Evolutionary conservation across 192 early-diverging fungal genomes (phyloP).

Genomic region (Mortierella antarctica): DNA sequence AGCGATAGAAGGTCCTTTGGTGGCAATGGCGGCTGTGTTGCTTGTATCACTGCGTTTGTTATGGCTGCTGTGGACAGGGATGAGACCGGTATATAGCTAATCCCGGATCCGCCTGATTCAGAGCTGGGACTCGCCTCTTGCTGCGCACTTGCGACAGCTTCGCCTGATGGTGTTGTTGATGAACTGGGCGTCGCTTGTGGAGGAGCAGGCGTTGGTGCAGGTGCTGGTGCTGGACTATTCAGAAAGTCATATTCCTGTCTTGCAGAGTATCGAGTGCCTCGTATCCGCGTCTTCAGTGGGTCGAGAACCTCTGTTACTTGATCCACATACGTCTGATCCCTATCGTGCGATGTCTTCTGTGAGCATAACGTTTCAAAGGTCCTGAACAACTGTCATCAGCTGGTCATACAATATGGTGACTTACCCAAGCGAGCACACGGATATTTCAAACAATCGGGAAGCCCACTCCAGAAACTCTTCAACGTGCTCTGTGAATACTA

Average conservation of each 20-base stretch:
- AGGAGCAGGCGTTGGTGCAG: background rate
- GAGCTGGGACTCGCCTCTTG: too few relatives aligned
- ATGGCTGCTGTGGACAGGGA: slow-evolving; percentile 11
- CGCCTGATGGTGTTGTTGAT: background rate
- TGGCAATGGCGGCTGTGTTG: slow-evolving; percentile 58
- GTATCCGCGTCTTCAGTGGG: slow-evolving; percentile 64
- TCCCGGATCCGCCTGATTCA: background rate
- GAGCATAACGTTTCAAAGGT: too few relatives aligned
- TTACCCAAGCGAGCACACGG: slow-evolving; percentile 77
- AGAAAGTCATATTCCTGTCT: slow-evolving; percentile 75
- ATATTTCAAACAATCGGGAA: slow-evolving; percentile 72
- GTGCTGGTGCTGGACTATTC: slow-evolving; percentile 15
- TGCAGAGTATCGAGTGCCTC: slow-evolving; percentile 74
- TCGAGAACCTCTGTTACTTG: slow-evolving; percentile 73
- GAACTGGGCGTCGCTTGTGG: background rate
- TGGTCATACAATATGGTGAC: slow-evolving; percentile 1
- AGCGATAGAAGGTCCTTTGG: slow-evolving; percentile 78
- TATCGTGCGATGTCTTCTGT: background rate
- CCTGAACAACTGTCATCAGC: too few relatives aligned
- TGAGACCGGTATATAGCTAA: background rate
- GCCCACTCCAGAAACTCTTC: slow-evolving; percentile 84
- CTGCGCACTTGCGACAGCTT: background rate
- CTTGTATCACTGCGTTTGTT: slow-evolving; percentile 1
- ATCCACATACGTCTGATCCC: slow-evolving; percentile 83
- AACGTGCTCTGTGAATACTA: slow-evolving; percentile 73